These are phyloP conservation scores for Adansonia rubrostipa DNA, from an alignment of 441 rosid genomes.

Conservation along the genomic window DNA sequence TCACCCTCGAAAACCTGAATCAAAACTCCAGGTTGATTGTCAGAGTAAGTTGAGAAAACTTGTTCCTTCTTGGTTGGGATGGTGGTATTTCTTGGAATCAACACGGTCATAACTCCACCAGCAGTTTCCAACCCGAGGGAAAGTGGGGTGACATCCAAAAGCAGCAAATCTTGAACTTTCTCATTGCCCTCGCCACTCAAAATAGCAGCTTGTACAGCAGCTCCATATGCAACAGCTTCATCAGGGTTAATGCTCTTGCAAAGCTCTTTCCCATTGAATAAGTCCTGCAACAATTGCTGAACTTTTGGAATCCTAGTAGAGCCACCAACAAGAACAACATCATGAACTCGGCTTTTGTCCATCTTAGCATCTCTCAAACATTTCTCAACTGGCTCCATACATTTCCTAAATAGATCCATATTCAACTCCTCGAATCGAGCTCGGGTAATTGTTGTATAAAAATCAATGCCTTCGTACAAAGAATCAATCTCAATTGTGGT, in stretches of 20 bases:
- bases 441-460: constrained; percentile 63
- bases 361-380: constrained; percentile 78
- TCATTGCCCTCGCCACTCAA: constrained; percentile 77
- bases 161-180: constrained; percentile 73
- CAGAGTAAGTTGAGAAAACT: constrained; percentile 62
- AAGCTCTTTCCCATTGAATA: constrained; percentile 78
- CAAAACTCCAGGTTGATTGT: constrained; percentile 75
- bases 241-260: constrained; percentile 76
- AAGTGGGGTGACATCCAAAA: constrained; percentile 67
- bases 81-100: constrained; percentile 73
- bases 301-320: constrained; percentile 84
- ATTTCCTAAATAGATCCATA: constrained; percentile 77
- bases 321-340: constrained; percentile 82
- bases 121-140: constrained; percentile 56
- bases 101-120: constrained; percentile 61
- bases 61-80: constrained; percentile 76
- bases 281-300: constrained; percentile 74
- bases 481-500: constrained; percentile 72
- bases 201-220: constrained; percentile 81
- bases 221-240: constrained; percentile 81
- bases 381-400: constrained; percentile 83
- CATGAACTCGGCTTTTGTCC: constrained; percentile 70
- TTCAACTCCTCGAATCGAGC: constrained; percentile 72
- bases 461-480: constrained; percentile 64
- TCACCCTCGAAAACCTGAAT: constrained; percentile 82